phyloP scores from a whole-genome alignment of 2,329 filamentous ascomycete species.

The Trichoderma guizhouense region DNA sequence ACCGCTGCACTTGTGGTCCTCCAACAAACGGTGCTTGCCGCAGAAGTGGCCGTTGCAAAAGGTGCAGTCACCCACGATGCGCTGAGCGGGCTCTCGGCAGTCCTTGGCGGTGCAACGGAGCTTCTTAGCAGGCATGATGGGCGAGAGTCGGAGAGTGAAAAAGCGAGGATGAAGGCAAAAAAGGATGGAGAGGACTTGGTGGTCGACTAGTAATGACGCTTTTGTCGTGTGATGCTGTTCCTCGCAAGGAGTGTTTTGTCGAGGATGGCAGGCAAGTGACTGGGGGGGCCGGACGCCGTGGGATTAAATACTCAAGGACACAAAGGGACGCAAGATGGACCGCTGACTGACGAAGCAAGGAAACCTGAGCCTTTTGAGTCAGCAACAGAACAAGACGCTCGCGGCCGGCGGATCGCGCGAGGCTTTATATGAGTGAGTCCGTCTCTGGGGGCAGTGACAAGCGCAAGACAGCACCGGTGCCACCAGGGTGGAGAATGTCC shows the following conservation, averaged over 20 bases:
- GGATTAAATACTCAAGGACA: conserved; percentile 2
- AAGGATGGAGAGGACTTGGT: neutral
- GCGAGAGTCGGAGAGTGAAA: neutral
- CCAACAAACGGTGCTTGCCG: conserved; percentile 87
- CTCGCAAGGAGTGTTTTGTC: neutral
- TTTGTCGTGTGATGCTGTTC: conserved; percentile 7
- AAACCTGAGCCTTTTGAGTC: conserved; percentile 5
- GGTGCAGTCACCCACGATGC: conserved; percentile 92
- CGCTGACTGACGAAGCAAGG: neutral
- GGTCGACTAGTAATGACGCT: neutral
- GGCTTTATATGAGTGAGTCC: conserved; percentile 6
- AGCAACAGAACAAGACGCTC: neutral
- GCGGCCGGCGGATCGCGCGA: conserved; percentile 11
- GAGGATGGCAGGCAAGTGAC: neutral
- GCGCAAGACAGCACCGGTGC: neutral
- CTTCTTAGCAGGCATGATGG: conserved; percentile 63
- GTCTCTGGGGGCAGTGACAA: neutral
- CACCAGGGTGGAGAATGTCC: neutral
- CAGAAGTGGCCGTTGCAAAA: conserved; percentile 96
- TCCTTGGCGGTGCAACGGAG: conserved; percentile 84
- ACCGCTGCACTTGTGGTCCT: conserved; percentile 89
- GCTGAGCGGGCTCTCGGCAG: conserved; percentile 82
- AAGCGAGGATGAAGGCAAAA: neutral
- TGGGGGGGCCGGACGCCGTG: neutral
- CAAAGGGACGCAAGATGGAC: neutral